These are phyloP conservation scores for Tetrapisispora iriomotensis DNA, from an alignment of 805 yeast genomes.

Conservation along the genomic window DNA sequence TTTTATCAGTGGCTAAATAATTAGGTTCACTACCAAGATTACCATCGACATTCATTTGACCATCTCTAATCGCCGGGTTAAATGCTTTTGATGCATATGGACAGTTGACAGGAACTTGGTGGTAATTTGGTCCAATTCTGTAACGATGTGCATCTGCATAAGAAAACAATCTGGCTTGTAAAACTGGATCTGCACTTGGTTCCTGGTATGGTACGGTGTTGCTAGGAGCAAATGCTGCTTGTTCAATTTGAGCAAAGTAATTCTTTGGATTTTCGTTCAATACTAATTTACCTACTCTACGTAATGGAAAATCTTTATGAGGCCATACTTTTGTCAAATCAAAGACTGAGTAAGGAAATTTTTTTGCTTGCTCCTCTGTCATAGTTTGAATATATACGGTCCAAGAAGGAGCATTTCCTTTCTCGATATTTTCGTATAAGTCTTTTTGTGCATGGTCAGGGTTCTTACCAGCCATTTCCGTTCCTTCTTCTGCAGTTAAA, in stretches of 20 bases:
- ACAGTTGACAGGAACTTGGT: slow-evolving; percentile 83
- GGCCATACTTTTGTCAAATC: slow-evolving; percentile 94
- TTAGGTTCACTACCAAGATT: slow-evolving; percentile 74
- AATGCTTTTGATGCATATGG: slow-evolving; percentile 50
- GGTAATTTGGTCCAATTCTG: slow-evolving; percentile 63
- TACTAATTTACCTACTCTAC: slow-evolving; percentile 72
- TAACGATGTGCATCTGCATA: slow-evolving; percentile 83
- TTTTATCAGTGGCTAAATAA: slow-evolving; percentile 47
- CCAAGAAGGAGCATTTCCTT: slow-evolving; percentile 77
- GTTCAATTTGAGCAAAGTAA: slow-evolving; percentile 82
- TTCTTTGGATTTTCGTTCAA: slow-evolving; percentile 78
- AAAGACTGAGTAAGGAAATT: slow-evolving; percentile 70
- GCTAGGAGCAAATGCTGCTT: slow-evolving; percentile 77
- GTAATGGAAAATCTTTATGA: slow-evolving; percentile 72
- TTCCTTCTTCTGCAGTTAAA: slow-evolving; percentile 58
- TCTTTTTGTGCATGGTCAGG: slow-evolving; percentile 81
- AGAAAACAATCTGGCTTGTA: slow-evolving; percentile 72
- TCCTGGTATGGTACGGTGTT: slow-evolving; percentile 80
- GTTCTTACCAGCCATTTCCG: slow-evolving; percentile 56
- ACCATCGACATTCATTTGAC: slow-evolving; percentile 59
- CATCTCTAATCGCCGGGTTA: slow-evolving; percentile 75
- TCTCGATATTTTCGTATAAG: slow-evolving; percentile 66
- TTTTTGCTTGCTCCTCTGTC: slow-evolving; percentile 73
- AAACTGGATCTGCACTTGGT: slow-evolving; percentile 74
- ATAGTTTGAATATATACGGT: slow-evolving; percentile 75